These are phyloP conservation scores for Talaromyces stipitatus DNA, from an alignment of 495 filamentous ascomycete genomes.

Conservation along the genomic window DNA sequence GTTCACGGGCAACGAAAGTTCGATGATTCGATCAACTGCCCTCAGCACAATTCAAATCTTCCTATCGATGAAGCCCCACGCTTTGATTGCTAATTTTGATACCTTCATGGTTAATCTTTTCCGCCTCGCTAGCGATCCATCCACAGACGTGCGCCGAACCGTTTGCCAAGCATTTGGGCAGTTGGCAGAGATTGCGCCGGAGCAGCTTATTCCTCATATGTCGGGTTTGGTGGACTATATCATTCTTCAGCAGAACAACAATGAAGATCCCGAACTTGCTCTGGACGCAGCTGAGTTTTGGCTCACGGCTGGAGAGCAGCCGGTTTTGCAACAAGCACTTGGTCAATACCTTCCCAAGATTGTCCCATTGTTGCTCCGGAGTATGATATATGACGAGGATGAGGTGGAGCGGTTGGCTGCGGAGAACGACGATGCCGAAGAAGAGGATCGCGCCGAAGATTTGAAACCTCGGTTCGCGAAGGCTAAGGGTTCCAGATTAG, in stretches of 20 bases:
- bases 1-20: conserved; percentile 64
- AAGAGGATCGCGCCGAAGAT: conserved; percentile 84
- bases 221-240: conserved; percentile 88
- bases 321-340: conserved; percentile 62
- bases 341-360: conserved; percentile 76
- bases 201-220: conserved; percentile 85
- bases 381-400: conserved; percentile 95
- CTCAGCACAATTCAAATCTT: conserved; percentile 86
- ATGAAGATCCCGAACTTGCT: conserved; percentile 81
- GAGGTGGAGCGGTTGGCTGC: conserved; percentile 79
- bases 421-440: conserved; percentile 81
- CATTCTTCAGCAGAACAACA: conserved; percentile 74
- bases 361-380: conserved; percentile 82
- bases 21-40: conserved; percentile 71
- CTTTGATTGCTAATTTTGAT: conserved; percentile 69
- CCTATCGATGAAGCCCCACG: conserved; percentile 69
- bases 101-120: conserved; percentile 75
- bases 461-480: conserved; percentile 92
- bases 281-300: conserved; percentile 97
- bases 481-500: conserved; percentile 47
- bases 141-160: conserved; percentile 73
- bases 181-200: conserved; percentile 81
- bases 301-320: conserved; percentile 86
- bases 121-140: conserved; percentile 64
- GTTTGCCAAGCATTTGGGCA: conserved; percentile 92